These are phyloP conservation scores for Rostrohypoxylon terebratum DNA, from an alignment of 495 filamentous ascomycete species.

Conservation along the genomic window DNA sequence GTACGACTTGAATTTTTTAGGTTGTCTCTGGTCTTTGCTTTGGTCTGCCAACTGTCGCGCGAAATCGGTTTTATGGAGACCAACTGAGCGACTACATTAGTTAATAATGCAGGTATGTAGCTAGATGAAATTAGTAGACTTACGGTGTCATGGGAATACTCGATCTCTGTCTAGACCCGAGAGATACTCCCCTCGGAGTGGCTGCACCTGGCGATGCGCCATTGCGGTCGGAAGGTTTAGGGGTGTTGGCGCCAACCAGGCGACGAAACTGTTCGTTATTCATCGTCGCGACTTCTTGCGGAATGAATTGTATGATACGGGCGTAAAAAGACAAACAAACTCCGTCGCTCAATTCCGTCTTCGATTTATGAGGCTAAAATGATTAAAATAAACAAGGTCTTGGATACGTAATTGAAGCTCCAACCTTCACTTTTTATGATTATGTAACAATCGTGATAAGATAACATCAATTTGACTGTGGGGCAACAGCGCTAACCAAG, in stretches of 20 bases:
- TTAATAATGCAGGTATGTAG: slow-evolving; percentile 39
- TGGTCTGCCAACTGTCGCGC: slow-evolving; percentile 86
- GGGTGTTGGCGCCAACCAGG: slow-evolving; percentile 70
- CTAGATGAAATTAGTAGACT: slow-evolving; percentile 30
- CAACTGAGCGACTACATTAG: slow-evolving; percentile 73
- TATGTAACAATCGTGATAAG: not conserved
- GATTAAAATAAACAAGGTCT: slow-evolving; percentile 15
- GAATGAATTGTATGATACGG: not conserved
- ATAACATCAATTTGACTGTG: not conserved
- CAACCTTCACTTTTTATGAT: not conserved
- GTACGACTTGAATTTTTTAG: slow-evolving; percentile 81
- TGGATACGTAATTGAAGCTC: slow-evolving; percentile 13
- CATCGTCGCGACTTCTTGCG: slow-evolving; percentile 63
- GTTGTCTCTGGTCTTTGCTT: slow-evolving; percentile 60
- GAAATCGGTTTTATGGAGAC: slow-evolving; percentile 72
- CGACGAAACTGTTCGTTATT: slow-evolving; percentile 97
- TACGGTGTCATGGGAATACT: slow-evolving; percentile 92
- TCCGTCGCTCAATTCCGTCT: not conserved
- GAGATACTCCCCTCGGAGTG: slow-evolving; percentile 52
- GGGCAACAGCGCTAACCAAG: not conserved
- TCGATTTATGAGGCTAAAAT: slow-evolving; percentile 3
- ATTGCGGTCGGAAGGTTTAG: slow-evolving; percentile 55
- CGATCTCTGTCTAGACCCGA: slow-evolving; percentile 75
- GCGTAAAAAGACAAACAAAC: not conserved
- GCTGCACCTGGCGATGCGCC: slow-evolving; percentile 51